Percentiles rank a stretch among this genome's conserved stretches.
These are phyloP conservation scores for Hordeum vulgare DNA, from an alignment of 176 grass and related monocot genomes.

Conservation along the genomic window DNA sequence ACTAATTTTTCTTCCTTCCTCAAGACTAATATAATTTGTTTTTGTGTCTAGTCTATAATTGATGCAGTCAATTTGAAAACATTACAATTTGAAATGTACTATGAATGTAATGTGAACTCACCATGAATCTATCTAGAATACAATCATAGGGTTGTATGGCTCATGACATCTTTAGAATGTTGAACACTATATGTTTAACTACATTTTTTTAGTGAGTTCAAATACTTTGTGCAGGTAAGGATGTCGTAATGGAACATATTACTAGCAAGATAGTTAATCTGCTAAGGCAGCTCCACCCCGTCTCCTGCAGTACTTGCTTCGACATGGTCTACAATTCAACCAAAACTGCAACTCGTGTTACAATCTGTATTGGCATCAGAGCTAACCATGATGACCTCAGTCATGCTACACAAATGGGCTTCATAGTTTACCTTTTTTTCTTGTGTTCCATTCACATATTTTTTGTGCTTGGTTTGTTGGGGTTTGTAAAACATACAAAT, in stretches of 20 bases:
- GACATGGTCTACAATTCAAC: slow-evolving; percentile 65
- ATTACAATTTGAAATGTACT: not conserved
- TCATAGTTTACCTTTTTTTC: slow-evolving; percentile 1
- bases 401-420: slow-evolving; percentile 10
- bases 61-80: not conserved
- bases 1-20: not conserved
- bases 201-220: slow-evolving; percentile 14
- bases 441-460: slow-evolving; percentile 3
- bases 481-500: slow-evolving; percentile 20
- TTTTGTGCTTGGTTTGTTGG: slow-evolving; percentile 2
- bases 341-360: slow-evolving; percentile 54
- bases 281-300: slow-evolving; percentile 57
- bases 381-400: not conserved
- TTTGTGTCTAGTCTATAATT: not conserved
- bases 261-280: slow-evolving; percentile 48
- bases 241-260: slow-evolving; percentile 64
- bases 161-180: not conserved
- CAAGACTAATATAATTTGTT: not conserved
- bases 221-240: slow-evolving; percentile 62
- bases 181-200: slow-evolving; percentile 3
- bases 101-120: not conserved
- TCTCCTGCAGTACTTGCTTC: slow-evolving; percentile 62
- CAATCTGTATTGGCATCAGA: slow-evolving; percentile 54
- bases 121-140: not conserved
- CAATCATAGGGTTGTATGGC: not conserved